Evolutionary conservation across 2,329 filamentous ascomycete genomes (phyloP).

Genomic region (Clonostachys solani): DNA sequence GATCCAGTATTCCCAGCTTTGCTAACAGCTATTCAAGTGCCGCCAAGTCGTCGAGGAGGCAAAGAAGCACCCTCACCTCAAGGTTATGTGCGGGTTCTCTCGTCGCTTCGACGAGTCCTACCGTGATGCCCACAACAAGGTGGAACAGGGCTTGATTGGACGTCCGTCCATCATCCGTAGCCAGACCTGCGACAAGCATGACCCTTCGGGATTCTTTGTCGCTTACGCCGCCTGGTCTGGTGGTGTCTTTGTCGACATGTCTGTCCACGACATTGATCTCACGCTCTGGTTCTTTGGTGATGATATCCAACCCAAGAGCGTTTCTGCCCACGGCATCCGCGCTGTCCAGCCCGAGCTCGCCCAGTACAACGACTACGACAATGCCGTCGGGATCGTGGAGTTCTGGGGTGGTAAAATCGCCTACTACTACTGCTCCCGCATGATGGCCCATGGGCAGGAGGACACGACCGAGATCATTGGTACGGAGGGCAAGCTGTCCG

Average conservation of each 20-base stretch:
- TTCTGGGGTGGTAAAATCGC: constrained; percentile 61
- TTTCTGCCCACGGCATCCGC: constrained; percentile 20
- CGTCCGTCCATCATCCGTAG: constrained; percentile 55
- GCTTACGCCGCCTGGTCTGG: constrained; percentile 61
- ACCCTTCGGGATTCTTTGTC: constrained; percentile 65
- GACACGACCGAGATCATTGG: constrained; percentile 65
- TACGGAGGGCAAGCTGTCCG: constrained; percentile 56
- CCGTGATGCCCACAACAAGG: constrained; percentile 51
- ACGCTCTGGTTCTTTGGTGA: constrained; percentile 25
- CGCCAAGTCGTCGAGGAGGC: constrained; percentile 56
- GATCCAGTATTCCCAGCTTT: constrained; percentile 44
- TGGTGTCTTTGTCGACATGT: constrained; percentile 68
- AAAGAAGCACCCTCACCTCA: constrained; percentile 50
- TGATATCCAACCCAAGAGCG: constrained; percentile 20
- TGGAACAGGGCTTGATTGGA: constrained; percentile 53
- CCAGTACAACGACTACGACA: constrained; percentile 22
- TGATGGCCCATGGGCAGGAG: constrained; percentile 66
- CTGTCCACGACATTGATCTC: constrained; percentile 60
- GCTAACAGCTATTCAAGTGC: constrained; percentile 60
- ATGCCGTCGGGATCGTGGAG: constrained; percentile 52
- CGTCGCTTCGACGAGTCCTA: constrained; percentile 59
- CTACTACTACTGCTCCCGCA: constrained; percentile 58
- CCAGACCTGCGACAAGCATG: constrained; percentile 65
- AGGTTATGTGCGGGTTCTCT: constrained; percentile 49
- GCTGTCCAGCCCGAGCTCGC: constrained; percentile 23